Conservation (phyloP, 495 filamentous ascomycete species). For the Parathielavia appendiculata region DNA sequence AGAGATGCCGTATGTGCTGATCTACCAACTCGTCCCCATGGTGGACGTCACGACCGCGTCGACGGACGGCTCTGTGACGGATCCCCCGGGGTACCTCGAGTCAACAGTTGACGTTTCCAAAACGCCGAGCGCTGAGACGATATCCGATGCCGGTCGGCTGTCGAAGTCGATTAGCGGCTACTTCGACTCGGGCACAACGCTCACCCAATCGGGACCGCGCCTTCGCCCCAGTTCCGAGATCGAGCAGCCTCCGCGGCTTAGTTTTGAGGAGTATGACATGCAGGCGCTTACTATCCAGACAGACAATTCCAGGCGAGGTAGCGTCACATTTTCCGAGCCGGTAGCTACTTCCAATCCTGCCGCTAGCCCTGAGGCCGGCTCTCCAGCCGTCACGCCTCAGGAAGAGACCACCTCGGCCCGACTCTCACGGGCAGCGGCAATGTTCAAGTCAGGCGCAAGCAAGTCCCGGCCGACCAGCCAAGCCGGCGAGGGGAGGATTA, state of each 20-base stretch:
- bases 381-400: conserved; percentile 40
- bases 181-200: conserved; percentile 36
- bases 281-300: conserved; percentile 29
- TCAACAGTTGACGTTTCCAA: conserved; percentile 24
- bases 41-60: conserved; percentile 58
- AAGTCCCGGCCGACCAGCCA: conserved; percentile 66
- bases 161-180: conserved; percentile 40
- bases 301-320: conserved; percentile 39
- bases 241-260: conserved; percentile 31
- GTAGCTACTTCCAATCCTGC: conserved; percentile 33
- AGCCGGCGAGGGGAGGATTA: conserved; percentile 60
- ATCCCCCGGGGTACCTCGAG: conserved; percentile 54
- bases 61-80: conserved; percentile 46
- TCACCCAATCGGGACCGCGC: conserved; percentile 25
- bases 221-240: conserved; percentile 41
- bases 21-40: conserved; percentile 90
- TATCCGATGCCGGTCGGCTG: conserved; percentile 19
- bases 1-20: conserved; percentile 91
- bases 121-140: conserved; percentile 18
- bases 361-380: conserved; percentile 34
- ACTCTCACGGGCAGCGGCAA: conserved; percentile 57
- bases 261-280: conserved; percentile 37
- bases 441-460: conserved; percentile 45
- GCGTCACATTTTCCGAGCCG: conserved; percentile 46
- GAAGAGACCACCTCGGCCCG: conserved; percentile 50